Conservation (phyloP, 345 rosid species). For the Trapa incisa region DNA sequence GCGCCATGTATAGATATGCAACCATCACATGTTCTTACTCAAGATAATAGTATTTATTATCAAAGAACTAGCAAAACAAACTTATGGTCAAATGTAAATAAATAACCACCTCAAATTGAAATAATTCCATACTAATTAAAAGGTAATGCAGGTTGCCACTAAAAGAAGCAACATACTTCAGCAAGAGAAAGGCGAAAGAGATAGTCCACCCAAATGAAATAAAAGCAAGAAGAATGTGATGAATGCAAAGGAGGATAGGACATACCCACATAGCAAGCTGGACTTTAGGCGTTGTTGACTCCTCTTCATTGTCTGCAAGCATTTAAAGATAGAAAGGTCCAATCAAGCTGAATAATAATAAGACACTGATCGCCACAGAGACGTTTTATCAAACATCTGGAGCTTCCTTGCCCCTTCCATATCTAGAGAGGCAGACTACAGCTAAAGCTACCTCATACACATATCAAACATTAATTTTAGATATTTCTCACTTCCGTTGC, state of each 20-base stretch:
- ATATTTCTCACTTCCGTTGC: background rate
- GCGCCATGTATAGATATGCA: background rate
- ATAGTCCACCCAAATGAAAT: background rate
- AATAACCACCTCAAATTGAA: background rate
- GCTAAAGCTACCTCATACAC: background rate
- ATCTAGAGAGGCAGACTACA: background rate
- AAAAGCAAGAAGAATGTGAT: background rate
- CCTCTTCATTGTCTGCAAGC: slow-evolving; percentile 46
- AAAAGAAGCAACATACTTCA: background rate
- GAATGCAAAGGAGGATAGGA: background rate
- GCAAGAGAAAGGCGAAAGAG: background rate
- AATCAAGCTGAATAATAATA: background rate
- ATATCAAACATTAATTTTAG: background rate
- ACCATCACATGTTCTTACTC: background rate
- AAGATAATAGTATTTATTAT: background rate
- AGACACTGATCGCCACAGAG: background rate
- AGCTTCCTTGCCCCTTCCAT: background rate
- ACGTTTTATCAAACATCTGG: slow-evolving; percentile 17
- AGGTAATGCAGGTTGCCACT: background rate
- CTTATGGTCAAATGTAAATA: background rate
- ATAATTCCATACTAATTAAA: background rate
- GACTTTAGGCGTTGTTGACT: slow-evolving; percentile 35
- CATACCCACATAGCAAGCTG: slow-evolving; percentile 98
- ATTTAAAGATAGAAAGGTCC: background rate
- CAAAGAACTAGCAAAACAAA: background rate